Percentiles rank a stretch among this genome's conserved stretches.
phyloP scores from a whole-genome alignment of 2,329 filamentous ascomycete species.

The Beauveria asiatica region DNA sequence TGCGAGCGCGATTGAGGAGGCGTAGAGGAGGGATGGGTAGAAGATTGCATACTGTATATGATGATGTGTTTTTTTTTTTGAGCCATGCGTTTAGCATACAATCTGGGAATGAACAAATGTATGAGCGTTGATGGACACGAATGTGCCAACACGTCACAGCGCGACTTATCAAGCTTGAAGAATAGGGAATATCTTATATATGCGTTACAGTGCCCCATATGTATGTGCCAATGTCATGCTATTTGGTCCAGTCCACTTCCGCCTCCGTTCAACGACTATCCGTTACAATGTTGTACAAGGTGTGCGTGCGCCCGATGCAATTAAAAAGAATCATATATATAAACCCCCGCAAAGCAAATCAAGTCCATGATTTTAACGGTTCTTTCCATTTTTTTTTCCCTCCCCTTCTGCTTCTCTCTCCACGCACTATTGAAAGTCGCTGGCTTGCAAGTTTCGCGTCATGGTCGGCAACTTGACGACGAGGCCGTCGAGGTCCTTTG shows the following conservation, averaged over 20 bases:
- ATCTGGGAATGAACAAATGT: slow-evolving; percentile 7
- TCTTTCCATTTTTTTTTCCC: neutral
- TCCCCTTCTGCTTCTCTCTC: neutral
- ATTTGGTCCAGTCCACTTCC: neutral
- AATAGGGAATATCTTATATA: slow-evolving; percentile 8
- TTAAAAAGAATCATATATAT: neutral
- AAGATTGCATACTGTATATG: slow-evolving; percentile 8
- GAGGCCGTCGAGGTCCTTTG: slow-evolving; percentile 78
- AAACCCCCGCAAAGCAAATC: neutral
- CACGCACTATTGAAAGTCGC: slow-evolving; percentile 59
- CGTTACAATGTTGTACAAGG: slow-evolving; percentile 8
- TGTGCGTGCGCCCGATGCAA: slow-evolving; percentile 7
- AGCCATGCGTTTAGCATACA: neutral
- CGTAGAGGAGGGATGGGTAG: slow-evolving; percentile 24
- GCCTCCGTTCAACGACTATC: neutral
- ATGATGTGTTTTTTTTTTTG: slow-evolving; percentile 7
- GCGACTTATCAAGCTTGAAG: neutral
- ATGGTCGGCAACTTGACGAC: slow-evolving; percentile 80
- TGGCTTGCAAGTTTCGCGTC: slow-evolving; percentile 93
- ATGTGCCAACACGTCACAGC: neutral
- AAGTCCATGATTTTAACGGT: neutral
- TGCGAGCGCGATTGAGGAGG: slow-evolving; percentile 46
- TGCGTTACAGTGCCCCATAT: slow-evolving; percentile 2
- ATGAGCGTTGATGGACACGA: too few relatives aligned
- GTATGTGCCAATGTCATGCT: neutral